These are phyloP conservation scores for Alectoria sarmentosa DNA, from an alignment of 495 filamentous ascomycete species.

Conservation along the genomic window DNA sequence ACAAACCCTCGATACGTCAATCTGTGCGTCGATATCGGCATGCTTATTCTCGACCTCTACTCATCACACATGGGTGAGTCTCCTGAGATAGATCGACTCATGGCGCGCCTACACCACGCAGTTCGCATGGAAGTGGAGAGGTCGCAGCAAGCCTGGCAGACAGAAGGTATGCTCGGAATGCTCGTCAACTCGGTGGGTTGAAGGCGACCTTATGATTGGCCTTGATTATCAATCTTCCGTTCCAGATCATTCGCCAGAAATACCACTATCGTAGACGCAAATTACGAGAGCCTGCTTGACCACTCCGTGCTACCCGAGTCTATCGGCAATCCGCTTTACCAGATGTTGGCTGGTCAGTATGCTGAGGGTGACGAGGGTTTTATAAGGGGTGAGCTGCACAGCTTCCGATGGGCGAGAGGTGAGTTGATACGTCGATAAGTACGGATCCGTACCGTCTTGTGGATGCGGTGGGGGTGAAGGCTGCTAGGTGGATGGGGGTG, in stretches of 20 bases:
- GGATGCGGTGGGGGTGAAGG: neutral
- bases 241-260: constrained; percentile 43
- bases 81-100: constrained; percentile 57
- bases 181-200: constrained; percentile 32
- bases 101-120: constrained; percentile 55
- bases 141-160: constrained; percentile 69
- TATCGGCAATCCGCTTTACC: neutral
- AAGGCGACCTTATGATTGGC: neutral
- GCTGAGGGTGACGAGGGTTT: constrained; percentile 2
- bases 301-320: neutral
- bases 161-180: constrained; percentile 79
- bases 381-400: neutral
- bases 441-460: neutral
- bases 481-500: constrained; percentile 32
- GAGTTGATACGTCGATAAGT: neutral
- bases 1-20: constrained; percentile 68
- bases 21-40: constrained; percentile 69
- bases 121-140: constrained; percentile 74
- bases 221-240: constrained; percentile 38
- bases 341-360: neutral
- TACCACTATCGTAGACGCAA: constrained; percentile 37
- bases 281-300: neutral
- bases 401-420: neutral
- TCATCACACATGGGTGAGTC: constrained; percentile 70
- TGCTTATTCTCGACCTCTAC: constrained; percentile 81